phyloP scores from a whole-genome alignment of 1,139 yeast genomes.

The Candida freyschussii region DNA sequence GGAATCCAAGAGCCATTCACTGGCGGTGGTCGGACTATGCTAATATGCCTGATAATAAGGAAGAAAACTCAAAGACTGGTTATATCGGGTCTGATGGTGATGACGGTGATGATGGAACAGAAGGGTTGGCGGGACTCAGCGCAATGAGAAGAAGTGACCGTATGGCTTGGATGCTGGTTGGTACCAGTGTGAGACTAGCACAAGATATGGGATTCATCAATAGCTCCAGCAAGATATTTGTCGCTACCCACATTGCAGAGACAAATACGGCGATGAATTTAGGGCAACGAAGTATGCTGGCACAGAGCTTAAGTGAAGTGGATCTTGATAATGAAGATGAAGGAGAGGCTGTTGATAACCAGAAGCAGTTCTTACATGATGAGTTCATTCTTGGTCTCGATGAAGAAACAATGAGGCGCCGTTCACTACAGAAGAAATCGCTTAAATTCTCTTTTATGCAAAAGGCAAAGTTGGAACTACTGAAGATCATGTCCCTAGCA shows the following conservation, averaged over 20 bases:
- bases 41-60: constrained; percentile 42
- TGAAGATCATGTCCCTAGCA: constrained; percentile 76
- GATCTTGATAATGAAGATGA: constrained; percentile 48
- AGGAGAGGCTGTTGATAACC: constrained; percentile 26
- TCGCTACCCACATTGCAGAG: constrained; percentile 84
- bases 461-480: constrained; percentile 71
- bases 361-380: constrained; percentile 21
- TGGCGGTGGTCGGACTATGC: constrained; percentile 89
- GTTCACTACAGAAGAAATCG: constrained; percentile 21
- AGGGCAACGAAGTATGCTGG: constrained; percentile 63
- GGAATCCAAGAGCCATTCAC: constrained; percentile 94
- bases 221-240: constrained; percentile 63
- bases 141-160: constrained; percentile 85
- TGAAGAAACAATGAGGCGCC: constrained; percentile 27
- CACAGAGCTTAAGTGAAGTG: constrained; percentile 60
- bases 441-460: constrained; percentile 57
- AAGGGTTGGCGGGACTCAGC: constrained; percentile 66
- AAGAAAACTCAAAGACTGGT: too few species aligned
- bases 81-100: constrained; percentile 7
- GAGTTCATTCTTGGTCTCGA: constrained; percentile 30
- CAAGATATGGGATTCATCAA: constrained; percentile 84
- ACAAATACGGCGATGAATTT: constrained; percentile 69
- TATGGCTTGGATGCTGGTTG: constrained; percentile 92
- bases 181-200: constrained; percentile 80
- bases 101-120: constrained; percentile 33